phyloP scores from a whole-genome alignment of 441 rosid species.

The Corymbia calophylla region DNA sequence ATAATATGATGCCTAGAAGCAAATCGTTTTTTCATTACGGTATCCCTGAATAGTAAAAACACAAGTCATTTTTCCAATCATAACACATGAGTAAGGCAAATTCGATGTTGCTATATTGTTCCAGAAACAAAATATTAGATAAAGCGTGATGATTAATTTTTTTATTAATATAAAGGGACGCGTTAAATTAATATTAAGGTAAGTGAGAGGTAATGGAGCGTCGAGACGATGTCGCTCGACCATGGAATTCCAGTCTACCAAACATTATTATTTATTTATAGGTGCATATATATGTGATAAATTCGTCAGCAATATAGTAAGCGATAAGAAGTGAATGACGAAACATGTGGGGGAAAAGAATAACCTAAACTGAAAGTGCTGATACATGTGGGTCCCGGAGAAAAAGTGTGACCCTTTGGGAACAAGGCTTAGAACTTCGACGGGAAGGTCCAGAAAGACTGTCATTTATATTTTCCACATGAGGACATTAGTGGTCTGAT shows the following conservation, averaged over 20 bases:
- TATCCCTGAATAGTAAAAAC: not conserved
- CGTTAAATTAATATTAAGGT: not conserved
- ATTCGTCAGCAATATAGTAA: not conserved
- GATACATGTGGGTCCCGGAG: not conserved
- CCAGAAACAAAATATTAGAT: not conserved
- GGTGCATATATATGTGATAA: not conserved
- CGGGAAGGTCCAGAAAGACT: not conserved
- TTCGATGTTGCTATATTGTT: not conserved
- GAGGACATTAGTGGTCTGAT: not conserved
- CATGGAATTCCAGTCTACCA: not conserved
- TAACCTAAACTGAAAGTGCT: not conserved
- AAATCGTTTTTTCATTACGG: not conserved
- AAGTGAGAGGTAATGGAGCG: not conserved
- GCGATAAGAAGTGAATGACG: not conserved
- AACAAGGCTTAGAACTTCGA: not conserved
- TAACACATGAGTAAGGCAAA: not conserved
- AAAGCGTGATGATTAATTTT: not conserved
- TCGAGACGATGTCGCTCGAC: not conserved
- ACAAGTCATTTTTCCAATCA: not conserved
- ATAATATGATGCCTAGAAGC: not conserved
- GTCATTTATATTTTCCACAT: not conserved
- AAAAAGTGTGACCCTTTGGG: not conserved
- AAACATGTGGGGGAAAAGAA: not conserved
- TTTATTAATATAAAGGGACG: not conserved
- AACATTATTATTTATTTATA: not conserved